Percentiles rank a stretch among this genome's conserved stretches.
phyloP scores from a whole-genome alignment of 495 filamentous ascomycete genomes.

The Aspergillus coremiiformis region DNA sequence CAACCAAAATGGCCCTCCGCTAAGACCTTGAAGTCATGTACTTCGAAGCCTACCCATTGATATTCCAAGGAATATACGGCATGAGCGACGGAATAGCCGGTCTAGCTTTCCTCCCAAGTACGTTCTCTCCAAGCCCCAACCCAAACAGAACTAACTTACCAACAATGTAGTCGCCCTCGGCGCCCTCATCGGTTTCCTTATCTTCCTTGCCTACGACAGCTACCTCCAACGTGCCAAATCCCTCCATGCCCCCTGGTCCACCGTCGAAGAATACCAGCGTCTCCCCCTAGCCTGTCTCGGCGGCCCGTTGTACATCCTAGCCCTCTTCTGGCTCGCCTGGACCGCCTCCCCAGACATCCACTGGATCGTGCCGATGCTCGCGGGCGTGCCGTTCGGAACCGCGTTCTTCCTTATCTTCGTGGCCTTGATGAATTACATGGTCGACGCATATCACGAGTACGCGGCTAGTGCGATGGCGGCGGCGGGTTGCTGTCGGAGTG shows the following conservation, averaged over 20 bases:
- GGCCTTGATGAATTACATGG: slow-evolving; percentile 57
- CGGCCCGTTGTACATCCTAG: slow-evolving; percentile 53
- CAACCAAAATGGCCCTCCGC: background rate
- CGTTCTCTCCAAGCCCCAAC: background rate
- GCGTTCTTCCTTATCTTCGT: slow-evolving; percentile 57
- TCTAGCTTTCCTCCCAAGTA: slow-evolving; percentile 21
- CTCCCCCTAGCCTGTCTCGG: slow-evolving; percentile 55
- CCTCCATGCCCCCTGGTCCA: slow-evolving; percentile 5
- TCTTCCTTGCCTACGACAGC: slow-evolving; percentile 21
- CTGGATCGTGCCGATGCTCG: slow-evolving; percentile 56
- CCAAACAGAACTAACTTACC: background rate
- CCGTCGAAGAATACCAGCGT: slow-evolving; percentile 19
- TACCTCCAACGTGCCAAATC: slow-evolving; percentile 14
- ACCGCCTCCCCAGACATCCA: slow-evolving; percentile 43
- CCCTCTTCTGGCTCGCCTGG: slow-evolving; percentile 65
- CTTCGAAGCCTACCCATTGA: slow-evolving; percentile 50
- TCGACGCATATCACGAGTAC: slow-evolving; percentile 63
- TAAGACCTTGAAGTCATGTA: slow-evolving; percentile 25
- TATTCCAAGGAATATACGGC: slow-evolving; percentile 31
- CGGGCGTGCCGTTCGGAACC: slow-evolving; percentile 57
- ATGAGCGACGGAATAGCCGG: slow-evolving; percentile 18
- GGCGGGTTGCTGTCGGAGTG: slow-evolving; percentile 43
- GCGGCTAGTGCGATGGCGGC: slow-evolving; percentile 62
- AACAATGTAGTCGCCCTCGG: slow-evolving; percentile 9
- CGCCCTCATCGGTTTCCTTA: slow-evolving; percentile 9